Evolutionary conservation across 2,329 filamentous ascomycete species (phyloP).

Genomic region (Botrytis elliptica): DNA sequence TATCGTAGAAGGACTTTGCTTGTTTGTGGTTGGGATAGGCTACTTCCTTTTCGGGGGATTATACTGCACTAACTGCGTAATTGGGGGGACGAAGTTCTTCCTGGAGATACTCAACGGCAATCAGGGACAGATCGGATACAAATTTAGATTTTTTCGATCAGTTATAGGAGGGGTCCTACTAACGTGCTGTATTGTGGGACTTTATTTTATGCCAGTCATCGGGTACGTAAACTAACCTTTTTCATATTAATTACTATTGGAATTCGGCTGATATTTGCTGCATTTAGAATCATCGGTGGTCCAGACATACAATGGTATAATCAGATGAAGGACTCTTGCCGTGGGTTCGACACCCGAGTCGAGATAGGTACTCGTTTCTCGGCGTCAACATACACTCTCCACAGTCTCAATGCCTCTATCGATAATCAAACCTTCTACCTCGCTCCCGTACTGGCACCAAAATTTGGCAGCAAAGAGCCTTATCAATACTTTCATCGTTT

Average conservation of each 20-base stretch:
- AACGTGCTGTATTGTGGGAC: neutral
- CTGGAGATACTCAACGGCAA: neutral
- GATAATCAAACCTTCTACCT: conserved; percentile 14
- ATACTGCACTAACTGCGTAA: neutral
- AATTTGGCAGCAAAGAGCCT: neutral
- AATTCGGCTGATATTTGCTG: neutral
- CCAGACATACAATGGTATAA: conserved; percentile 24
- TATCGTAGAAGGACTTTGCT: neutral
- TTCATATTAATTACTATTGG: neutral
- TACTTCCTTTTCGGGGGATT: neutral
- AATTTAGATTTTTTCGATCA: too few species aligned
- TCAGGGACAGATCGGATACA: neutral
- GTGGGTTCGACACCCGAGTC: conserved; percentile 25
- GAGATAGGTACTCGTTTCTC: conserved; percentile 20
- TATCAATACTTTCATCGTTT: conserved; percentile 22
- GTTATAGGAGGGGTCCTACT: neutral
- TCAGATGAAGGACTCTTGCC: conserved; percentile 30
- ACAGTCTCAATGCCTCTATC: neutral
- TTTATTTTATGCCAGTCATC: conserved; percentile 8
- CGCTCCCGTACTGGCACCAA: conserved; percentile 5
- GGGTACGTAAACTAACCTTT: conserved; percentile 18
- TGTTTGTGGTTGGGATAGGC: neutral
- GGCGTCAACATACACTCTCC: neutral
- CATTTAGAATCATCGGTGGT: conserved; percentile 14
- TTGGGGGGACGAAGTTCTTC: neutral